These are phyloP conservation scores for Lablab purpureus DNA, from an alignment of 306 rosid species.

Conservation along the genomic window DNA sequence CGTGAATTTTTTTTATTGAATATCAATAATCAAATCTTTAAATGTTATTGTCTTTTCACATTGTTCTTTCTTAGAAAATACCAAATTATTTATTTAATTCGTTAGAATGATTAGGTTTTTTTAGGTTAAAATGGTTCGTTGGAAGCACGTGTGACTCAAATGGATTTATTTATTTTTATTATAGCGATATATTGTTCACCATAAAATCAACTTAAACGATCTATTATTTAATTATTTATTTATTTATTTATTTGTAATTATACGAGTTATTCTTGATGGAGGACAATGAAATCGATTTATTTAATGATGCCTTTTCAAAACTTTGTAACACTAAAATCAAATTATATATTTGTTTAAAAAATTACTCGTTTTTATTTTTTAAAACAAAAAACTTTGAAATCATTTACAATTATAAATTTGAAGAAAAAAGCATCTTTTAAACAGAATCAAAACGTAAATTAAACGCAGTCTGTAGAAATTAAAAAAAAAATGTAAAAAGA, in stretches of 20 bases:
- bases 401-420: too few species aligned
- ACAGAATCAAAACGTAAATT: neutral
- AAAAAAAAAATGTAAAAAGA: neutral
- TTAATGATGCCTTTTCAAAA: neutral
- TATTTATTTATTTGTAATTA: too few species aligned
- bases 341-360: neutral
- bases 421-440: neutral
- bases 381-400: too few species aligned
- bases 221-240: too few species aligned
- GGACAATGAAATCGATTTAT: neutral
- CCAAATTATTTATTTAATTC: too few species aligned
- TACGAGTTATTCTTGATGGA: too few species aligned
- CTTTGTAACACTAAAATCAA: neutral
- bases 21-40: too few species aligned
- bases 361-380: too few species aligned
- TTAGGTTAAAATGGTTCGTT: neutral
- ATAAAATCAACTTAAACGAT: neutral
- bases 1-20: too few species aligned
- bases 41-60: too few species aligned
- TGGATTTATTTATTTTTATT: neutral
- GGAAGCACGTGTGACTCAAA: neutral
- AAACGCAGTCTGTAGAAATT: neutral
- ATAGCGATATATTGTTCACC: neutral
- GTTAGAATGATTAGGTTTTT: too few species aligned
- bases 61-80: too few species aligned